phyloP scores from a whole-genome alignment of 768 basidiomycete species.

The Lenzites betulinus region DNA sequence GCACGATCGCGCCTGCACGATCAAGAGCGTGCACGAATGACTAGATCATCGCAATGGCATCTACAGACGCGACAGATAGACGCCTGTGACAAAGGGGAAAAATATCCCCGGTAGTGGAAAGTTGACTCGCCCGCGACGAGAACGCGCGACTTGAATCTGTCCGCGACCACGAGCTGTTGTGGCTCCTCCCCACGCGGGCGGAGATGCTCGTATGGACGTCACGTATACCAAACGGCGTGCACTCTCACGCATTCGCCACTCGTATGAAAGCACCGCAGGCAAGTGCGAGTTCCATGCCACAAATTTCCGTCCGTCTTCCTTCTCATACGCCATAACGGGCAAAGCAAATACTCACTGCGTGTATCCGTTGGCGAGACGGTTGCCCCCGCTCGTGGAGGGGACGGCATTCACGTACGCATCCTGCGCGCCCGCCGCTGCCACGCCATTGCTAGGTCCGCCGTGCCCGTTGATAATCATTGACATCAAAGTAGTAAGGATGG shows the following conservation, averaged over 20 bases:
- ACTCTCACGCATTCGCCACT: no score
- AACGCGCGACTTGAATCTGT: not conserved
- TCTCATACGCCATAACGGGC: not conserved
- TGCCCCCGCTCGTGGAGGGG: constrained; percentile 33
- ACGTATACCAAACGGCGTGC: no score
- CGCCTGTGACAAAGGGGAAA: constrained; percentile 7
- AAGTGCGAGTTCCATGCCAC: not conserved
- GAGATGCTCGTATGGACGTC: no score
- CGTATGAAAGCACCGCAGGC: not conserved
- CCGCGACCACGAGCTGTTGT: no score
- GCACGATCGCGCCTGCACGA: not conserved
- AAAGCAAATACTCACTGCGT: constrained; percentile 48
- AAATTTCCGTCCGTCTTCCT: not conserved
- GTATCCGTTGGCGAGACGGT: constrained; percentile 49
- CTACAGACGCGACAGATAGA: constrained; percentile 3
- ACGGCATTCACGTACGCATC: constrained; percentile 36
- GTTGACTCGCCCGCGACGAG: not conserved
- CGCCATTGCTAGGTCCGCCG: constrained; percentile 50
- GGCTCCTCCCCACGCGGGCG: no score
- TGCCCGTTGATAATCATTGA: constrained; percentile 51
- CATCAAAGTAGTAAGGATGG: not conserved
- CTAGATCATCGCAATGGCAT: not conserved
- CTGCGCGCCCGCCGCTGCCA: constrained; percentile 22
- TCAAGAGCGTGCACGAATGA: not conserved
- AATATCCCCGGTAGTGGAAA: not conserved